Evolutionary conservation across 139 green algal genomes (phyloP), one percentile per base, ranked within the genome.

Genomic region (Coelastrella sp.): DNA sequence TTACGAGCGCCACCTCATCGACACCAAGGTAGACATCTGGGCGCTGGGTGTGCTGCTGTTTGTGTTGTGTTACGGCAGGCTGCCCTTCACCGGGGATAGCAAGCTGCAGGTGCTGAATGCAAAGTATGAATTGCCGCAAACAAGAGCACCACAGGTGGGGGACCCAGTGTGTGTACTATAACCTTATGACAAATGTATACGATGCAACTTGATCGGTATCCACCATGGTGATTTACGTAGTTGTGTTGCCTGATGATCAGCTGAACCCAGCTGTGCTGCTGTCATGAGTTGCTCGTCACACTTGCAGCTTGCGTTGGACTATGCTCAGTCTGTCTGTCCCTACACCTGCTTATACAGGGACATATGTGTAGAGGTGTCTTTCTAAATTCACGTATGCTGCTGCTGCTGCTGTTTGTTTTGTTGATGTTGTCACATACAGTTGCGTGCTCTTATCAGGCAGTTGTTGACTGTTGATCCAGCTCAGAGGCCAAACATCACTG

Each of bases 11-110:
- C 86, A 96, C n/a, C 87, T 66, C 8, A 94, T 98, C n/a, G 94
- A 95, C 79, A 92, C 87, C 32, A 91, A 91, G 4, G 94, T 94
- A 11, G 95, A 98, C 88, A 91, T 98, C 2, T 98, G 94, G 93
- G 93, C 95, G 25, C 81, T 98, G 79, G 96, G 96, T 2, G 93
- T 95, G 62, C 88, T 98, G 81, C 91, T 98, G 41, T 97, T 94
- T 85, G 89, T 96, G 60, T 87, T 98, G 30, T 87, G 82, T 27
- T 96, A 88, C 48, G 93, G 91, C 62, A 92, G 92, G 76, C 90
- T 98, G 87, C 93, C 96, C 0, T 98, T 98, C 79, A 86, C 90
- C 11, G 91, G 87, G 1, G 94, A 97, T 40, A 88, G 86, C 62
- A 96, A 97, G 90, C 91, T 98, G 51, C 84, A 93, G 60, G 89